Percentiles rank a stretch among this genome's conserved stretches.
Conservation (phyloP, 108 stramenopile species). For the Nannochloropsis gaditana region DNA sequence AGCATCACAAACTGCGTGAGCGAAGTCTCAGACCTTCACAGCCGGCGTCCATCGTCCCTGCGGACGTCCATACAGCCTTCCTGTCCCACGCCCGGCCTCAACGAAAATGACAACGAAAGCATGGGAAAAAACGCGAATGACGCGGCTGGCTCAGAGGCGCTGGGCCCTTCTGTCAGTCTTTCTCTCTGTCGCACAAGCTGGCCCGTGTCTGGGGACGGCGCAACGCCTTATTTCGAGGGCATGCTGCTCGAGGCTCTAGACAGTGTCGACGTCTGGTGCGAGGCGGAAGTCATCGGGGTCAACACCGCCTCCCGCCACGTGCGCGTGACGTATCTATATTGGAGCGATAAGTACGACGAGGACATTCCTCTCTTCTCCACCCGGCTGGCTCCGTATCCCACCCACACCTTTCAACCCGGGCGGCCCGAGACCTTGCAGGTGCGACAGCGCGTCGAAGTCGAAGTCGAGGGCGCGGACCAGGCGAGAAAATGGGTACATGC, state of each 20-base stretch:
- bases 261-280: conserved; percentile 42
- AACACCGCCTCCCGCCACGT: conserved; percentile 21
- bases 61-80: too few species aligned
- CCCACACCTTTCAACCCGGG: conserved; percentile 39
- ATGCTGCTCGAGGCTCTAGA: conserved; percentile 41
- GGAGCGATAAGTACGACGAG: conserved; percentile 47
- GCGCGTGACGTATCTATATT: conserved; percentile 44
- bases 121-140: too few species aligned
- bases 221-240: neutral
- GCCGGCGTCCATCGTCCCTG: too few species aligned
- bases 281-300: conserved; percentile 38
- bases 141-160: too few species aligned
- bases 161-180: too few species aligned
- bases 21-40: too few species aligned
- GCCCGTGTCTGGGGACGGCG: too few species aligned
- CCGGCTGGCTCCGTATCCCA: conserved; percentile 33
- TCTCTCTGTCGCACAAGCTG: too few species aligned
- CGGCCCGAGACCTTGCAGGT: conserved; percentile 26
- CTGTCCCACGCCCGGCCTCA: too few species aligned
- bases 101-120: too few species aligned
- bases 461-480: conserved; percentile 31
- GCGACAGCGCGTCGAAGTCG: conserved; percentile 48
- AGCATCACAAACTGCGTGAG: too few species aligned
- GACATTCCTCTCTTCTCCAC: conserved; percentile 26
- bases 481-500: conserved; percentile 46